Percentiles rank a stretch among this genome's conserved stretches.
phyloP scores from a whole-genome alignment of 345 rosid genomes.

The Ceriops decandra region DNA sequence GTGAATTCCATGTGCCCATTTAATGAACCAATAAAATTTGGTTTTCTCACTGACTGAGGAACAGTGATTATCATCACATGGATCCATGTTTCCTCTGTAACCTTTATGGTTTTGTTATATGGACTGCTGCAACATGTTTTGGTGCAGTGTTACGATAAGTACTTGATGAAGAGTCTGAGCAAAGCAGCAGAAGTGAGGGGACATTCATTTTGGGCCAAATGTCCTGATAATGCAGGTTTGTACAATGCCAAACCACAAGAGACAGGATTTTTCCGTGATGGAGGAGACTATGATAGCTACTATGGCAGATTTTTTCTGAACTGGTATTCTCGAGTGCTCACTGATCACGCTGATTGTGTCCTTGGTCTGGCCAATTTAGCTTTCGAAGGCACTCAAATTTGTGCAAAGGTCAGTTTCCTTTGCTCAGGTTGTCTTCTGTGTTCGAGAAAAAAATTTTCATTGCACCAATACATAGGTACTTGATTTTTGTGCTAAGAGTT shows the following conservation, averaged over 20 bases:
- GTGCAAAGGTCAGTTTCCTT: slow-evolving; percentile 63
- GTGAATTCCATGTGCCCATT: background rate
- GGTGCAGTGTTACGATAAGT: slow-evolving; percentile 83
- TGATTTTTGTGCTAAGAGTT: background rate
- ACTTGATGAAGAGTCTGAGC: slow-evolving; percentile 65
- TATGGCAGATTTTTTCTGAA: slow-evolving; percentile 93
- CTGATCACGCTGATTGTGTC: slow-evolving; percentile 72
- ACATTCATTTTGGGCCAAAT: slow-evolving; percentile 73
- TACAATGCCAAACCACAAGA: slow-evolving; percentile 83
- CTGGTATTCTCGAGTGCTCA: slow-evolving; percentile 80
- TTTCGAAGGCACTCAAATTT: slow-evolving; percentile 65
- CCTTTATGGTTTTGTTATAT: background rate
- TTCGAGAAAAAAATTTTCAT: background rate
- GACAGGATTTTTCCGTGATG: slow-evolving; percentile 92
- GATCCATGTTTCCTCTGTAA: background rate
- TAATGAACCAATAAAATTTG: background rate
- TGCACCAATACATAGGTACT: background rate
- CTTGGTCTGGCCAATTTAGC: slow-evolving; percentile 81
- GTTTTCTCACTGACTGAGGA: too few relatives aligned
- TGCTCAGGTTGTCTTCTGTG: background rate
- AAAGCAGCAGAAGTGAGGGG: slow-evolving; percentile 87
- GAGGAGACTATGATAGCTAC: slow-evolving; percentile 86
- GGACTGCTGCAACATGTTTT: slow-evolving; percentile 11
- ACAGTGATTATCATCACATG: background rate
- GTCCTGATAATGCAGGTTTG: slow-evolving; percentile 84